phyloP scores from a whole-genome alignment of 768 basidiomycete genomes.

The Scleroderma bovista region DNA sequence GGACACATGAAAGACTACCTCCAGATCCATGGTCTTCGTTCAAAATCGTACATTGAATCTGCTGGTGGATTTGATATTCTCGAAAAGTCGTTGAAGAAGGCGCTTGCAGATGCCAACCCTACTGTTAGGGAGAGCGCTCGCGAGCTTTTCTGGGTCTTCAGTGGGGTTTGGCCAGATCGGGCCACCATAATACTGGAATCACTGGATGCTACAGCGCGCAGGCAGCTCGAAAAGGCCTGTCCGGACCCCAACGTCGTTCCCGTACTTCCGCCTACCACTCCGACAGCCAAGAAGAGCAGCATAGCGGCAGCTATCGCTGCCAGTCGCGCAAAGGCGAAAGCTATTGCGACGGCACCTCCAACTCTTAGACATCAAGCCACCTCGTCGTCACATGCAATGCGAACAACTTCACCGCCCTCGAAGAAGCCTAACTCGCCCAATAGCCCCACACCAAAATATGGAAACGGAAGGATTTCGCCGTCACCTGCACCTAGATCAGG shows the following conservation, averaged over 20 bases:
- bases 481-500: slow-evolving; percentile 36
- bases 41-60: slow-evolving; percentile 62
- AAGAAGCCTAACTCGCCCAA: slow-evolving; percentile 35
- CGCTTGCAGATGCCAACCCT: slow-evolving; percentile 74
- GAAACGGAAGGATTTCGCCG: slow-evolving; percentile 34
- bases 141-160: slow-evolving; percentile 73
- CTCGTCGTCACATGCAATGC: slow-evolving; percentile 53
- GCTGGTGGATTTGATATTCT: slow-evolving; percentile 63
- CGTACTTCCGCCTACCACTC: slow-evolving; percentile 45
- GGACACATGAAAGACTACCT: slow-evolving; percentile 73
- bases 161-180: slow-evolving; percentile 67
- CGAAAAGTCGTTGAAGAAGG: slow-evolving; percentile 69
- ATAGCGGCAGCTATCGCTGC: slow-evolving; percentile 86
- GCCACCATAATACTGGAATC: slow-evolving; percentile 57
- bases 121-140: slow-evolving; percentile 72
- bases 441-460: slow-evolving; percentile 39
- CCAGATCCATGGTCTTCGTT: slow-evolving; percentile 61
- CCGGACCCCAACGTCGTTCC: slow-evolving; percentile 48
- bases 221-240: slow-evolving; percentile 83
- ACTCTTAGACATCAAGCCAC: slow-evolving; percentile 78
- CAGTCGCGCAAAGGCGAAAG: slow-evolving; percentile 82
- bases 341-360: slow-evolving; percentile 77
- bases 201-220: slow-evolving; percentile 65
- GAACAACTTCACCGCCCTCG: slow-evolving; percentile 37
- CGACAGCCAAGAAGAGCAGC: slow-evolving; percentile 68